These are phyloP conservation scores for Fusarium buharicum DNA, from an alignment of 2,329 filamentous ascomycete species.

Conservation along the genomic window DNA sequence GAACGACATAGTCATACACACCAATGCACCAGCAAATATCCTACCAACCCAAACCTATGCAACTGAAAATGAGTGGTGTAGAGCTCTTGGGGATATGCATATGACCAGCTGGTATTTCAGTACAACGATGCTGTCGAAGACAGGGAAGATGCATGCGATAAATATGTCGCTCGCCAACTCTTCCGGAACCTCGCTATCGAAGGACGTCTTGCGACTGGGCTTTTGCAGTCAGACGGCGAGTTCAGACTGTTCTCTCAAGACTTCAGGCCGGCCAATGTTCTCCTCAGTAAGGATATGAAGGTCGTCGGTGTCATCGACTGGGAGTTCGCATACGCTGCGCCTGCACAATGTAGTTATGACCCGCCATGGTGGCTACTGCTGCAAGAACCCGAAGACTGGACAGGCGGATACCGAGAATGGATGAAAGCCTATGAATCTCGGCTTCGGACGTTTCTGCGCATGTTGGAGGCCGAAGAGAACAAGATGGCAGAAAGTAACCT, in stretches of 20 bases:
- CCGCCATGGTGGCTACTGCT: constrained; percentile 56
- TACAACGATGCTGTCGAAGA: too few species aligned
- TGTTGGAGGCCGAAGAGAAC: constrained; percentile 1
- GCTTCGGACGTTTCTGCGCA: constrained; percentile 1
- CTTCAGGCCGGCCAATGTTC: constrained; percentile 48
- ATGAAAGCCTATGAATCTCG: constrained; percentile 47
- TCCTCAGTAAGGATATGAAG: constrained; percentile 43
- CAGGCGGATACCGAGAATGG: constrained; percentile 47
- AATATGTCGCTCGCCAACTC: constrained; percentile 38
- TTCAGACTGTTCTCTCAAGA: constrained; percentile 42
- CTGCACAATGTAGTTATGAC: constrained; percentile 49
- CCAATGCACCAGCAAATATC: too few species aligned
- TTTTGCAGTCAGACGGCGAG: background rate
- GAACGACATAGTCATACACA: too few species aligned
- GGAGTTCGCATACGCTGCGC: constrained; percentile 53
- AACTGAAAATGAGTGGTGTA: too few species aligned
- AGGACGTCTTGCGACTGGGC: background rate
- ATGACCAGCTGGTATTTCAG: too few species aligned
- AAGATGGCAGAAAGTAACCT: background rate
- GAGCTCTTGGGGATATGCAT: too few species aligned
- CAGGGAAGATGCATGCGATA: too few species aligned
- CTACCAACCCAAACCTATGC: too few species aligned
- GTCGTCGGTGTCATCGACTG: constrained; percentile 54
- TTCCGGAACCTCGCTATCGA: constrained; percentile 47
- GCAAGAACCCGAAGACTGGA: constrained; percentile 48